These are phyloP conservation scores for Dendrobium chrysotoxum DNA, from an alignment of 106 monocot species.

Conservation along the genomic window DNA sequence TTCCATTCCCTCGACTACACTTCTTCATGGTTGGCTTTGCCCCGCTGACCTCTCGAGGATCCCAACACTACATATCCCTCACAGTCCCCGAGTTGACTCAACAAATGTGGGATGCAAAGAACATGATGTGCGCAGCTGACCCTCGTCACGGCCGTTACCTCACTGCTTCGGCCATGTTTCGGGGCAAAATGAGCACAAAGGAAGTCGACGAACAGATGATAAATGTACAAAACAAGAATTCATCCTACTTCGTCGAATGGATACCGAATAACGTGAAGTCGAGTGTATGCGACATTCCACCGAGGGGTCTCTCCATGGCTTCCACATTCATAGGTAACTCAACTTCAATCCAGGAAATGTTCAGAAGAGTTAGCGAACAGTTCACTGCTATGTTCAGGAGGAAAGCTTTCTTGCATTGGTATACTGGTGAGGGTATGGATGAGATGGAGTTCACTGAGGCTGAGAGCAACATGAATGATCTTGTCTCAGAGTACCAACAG, in stretches of 20 bases:
- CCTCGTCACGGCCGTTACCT: constrained; percentile 17
- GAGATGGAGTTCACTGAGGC: neutral
- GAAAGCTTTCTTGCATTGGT: too few relatives aligned
- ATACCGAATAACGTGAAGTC: constrained; percentile 77
- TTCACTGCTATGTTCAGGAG: neutral
- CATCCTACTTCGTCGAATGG: constrained; percentile 78
- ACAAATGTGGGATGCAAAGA: constrained; percentile 17
- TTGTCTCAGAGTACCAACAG: constrained; percentile 9
- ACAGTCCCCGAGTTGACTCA: constrained; percentile 14
- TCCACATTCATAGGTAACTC: constrained; percentile 14
- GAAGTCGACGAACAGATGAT: constrained; percentile 14
- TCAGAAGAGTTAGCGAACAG: constrained; percentile 9
- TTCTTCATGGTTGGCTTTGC: constrained; percentile 17
- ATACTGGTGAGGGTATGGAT: too few relatives aligned
- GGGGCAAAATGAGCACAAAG: constrained; percentile 15
- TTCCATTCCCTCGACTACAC: constrained; percentile 15
- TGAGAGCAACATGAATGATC: constrained; percentile 14
- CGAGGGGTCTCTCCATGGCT: constrained; percentile 10
- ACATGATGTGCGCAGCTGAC: neutral
- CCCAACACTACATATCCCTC: constrained; percentile 5
- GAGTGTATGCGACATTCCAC: constrained; percentile 59
- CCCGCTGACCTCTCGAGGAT: constrained; percentile 13
- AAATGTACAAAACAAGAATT: constrained; percentile 65
- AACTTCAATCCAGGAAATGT: constrained; percentile 17
- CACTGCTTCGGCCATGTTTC: constrained; percentile 15